These are phyloP conservation scores for Cucurbitaria berberidis DNA, from an alignment of 2,329 filamentous ascomycete species.

Conservation along the genomic window DNA sequence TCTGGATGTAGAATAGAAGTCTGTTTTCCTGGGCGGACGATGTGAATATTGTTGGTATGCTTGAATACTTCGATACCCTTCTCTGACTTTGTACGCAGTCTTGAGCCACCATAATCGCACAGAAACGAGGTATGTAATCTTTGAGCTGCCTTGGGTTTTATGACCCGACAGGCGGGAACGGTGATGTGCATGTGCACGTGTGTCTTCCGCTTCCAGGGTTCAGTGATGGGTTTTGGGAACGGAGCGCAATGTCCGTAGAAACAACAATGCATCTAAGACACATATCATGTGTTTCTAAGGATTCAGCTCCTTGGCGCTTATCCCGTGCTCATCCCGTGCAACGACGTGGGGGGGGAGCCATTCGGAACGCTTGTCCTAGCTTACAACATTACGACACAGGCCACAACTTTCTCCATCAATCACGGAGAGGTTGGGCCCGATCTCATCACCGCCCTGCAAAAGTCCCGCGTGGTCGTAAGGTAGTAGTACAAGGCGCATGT, in stretches of 20 bases:
- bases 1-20: neutral
- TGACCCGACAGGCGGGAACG: neutral
- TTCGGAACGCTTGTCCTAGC: conserved; percentile 6
- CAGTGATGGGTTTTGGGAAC: conserved; percentile 1
- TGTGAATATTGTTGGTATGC: conserved; percentile 8
- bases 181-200: too few species aligned
- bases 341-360: conserved; percentile 5
- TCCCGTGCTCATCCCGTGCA: conserved; percentile 10
- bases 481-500: conserved; percentile 24
- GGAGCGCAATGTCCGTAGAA: neutral
- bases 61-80: conserved; percentile 19
- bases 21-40: conserved; percentile 6
- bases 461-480: conserved; percentile 16
- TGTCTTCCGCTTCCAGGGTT: too few species aligned
- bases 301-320: too few species aligned
- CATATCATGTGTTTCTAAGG: neutral
- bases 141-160: neutral
- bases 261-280: neutral
- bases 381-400: conserved; percentile 2
- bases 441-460: conserved; percentile 17
- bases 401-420: conserved; percentile 11
- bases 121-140: neutral
- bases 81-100: neutral
- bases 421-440: conserved; percentile 34
- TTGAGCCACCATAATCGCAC: neutral